These are phyloP conservation scores for Pseudotulostoma volvatum DNA, from an alignment of 495 filamentous ascomycete species.

Conservation along the genomic window DNA sequence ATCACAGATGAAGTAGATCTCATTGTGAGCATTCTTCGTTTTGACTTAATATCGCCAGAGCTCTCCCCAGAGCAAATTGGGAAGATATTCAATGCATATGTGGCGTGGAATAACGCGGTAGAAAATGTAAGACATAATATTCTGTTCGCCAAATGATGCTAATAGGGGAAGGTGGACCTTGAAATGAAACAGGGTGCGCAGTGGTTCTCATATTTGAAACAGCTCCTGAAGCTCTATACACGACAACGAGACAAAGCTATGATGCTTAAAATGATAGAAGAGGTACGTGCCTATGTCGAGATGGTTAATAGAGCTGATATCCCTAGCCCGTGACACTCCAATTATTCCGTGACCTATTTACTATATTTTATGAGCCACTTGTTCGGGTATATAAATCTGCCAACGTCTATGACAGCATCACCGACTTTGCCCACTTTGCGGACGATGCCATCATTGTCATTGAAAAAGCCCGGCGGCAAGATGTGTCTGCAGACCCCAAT, in stretches of 20 bases:
- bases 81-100: constrained; percentile 79
- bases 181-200: constrained; percentile 77
- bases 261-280: constrained; percentile 93
- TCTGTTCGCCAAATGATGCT: constrained; percentile 5
- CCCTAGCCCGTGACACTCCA: constrained; percentile 66
- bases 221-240: constrained; percentile 81
- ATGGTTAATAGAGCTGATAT: no score
- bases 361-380: constrained; percentile 96
- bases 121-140: constrained; percentile 45
- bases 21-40: constrained; percentile 64
- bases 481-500: constrained; percentile 86
- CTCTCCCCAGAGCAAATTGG: constrained; percentile 58
- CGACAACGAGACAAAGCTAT: constrained; percentile 88
- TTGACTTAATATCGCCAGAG: constrained; percentile 52
- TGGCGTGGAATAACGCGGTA: constrained; percentile 91
- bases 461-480: constrained; percentile 77
- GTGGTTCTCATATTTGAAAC: constrained; percentile 87
- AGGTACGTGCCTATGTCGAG: constrained; percentile 28
- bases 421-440: constrained; percentile 83
- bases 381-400: constrained; percentile 96
- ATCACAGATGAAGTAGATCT: constrained; percentile 56
- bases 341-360: constrained; percentile 89
- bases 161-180: constrained; percentile 37
- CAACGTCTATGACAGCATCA: constrained; percentile 92
- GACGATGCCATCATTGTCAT: constrained; percentile 85